A percentile compares a stretch with the other conserved stretches of the same genome.
Conservation (phyloP, 805 yeast genomes). For the Myxozyma nipponensis region DNA sequence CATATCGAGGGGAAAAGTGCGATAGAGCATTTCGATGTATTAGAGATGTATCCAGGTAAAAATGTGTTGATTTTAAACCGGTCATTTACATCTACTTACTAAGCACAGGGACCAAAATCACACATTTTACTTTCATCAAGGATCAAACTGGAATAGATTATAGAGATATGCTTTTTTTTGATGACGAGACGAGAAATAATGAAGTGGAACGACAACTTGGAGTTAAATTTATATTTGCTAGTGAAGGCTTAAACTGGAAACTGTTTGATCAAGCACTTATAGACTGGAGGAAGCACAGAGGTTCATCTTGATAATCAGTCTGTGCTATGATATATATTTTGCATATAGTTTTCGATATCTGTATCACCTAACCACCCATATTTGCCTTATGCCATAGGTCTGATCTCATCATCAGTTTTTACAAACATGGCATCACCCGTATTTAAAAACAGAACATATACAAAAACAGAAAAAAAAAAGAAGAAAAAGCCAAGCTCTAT, state of each 20-base stretch:
- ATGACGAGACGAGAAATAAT: constrained; percentile 72
- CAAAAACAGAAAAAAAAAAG: constrained; percentile 6
- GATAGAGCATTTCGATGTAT: too few species aligned
- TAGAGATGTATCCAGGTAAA: too few species aligned
- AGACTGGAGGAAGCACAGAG: constrained; percentile 35
- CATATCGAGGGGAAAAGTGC: too few species aligned
- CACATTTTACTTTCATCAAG: constrained; percentile 52
- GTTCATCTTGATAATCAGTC: too few species aligned
- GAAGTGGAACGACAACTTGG: constrained; percentile 67
- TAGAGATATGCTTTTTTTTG: constrained; percentile 58
- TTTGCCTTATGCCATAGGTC: too few species aligned
- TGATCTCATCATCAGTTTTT: too few species aligned
- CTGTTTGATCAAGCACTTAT: constrained; percentile 47
- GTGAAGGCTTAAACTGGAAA: constrained; percentile 56
- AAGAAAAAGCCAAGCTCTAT: constrained; percentile 32
- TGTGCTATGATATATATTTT: too few species aligned
- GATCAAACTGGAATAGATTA: constrained; percentile 46
- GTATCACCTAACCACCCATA: too few species aligned
- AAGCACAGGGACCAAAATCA: constrained; percentile 47
- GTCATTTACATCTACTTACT: too few species aligned
- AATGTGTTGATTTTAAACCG: too few species aligned
- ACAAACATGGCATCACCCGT: neutral
- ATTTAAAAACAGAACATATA: neutral
- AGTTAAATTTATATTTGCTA: constrained; percentile 62
- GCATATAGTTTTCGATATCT: too few species aligned